A percentile compares a stretch with the other conserved stretches of the same genome.
Conservation (phyloP, 1,139 yeast genomes). For the Taphrina communis region DNA sequence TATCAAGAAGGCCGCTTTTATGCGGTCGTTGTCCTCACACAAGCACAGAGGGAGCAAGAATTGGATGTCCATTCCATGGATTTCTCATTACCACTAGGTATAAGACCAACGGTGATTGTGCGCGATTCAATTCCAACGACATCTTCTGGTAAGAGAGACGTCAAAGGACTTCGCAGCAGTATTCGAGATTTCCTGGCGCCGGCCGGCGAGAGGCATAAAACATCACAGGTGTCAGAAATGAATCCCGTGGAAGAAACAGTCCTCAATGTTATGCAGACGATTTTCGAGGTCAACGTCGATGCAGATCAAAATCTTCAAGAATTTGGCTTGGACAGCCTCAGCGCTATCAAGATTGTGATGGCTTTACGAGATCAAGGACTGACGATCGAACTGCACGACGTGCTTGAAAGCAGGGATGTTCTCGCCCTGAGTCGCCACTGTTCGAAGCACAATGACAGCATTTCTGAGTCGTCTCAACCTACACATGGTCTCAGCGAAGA, state of each 20-base stretch:
- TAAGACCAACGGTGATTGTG: conserved; percentile 11
- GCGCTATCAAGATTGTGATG: conserved; percentile 38
- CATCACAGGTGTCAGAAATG: not conserved
- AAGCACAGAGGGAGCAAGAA: not conserved
- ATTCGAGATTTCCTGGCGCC: not conserved
- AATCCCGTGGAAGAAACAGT: not conserved
- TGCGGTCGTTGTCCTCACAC: conserved; percentile 41
- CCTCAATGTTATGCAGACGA: not conserved
- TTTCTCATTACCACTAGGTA: conserved; percentile 11
- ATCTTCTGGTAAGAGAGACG: conserved; percentile 29
- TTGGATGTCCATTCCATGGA: not conserved
- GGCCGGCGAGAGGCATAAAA: not conserved
- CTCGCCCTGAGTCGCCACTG: not conserved
- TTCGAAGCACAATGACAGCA: not conserved
- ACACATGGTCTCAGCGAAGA: not conserved
- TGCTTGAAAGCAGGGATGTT: conserved; percentile 6
- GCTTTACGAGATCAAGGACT: conserved; percentile 9
- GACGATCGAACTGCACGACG: conserved; percentile 15
- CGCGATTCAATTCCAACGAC: conserved; percentile 16
- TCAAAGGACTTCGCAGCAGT: conserved; percentile 5
- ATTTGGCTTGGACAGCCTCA: conserved; percentile 28
- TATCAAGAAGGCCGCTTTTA: conserved; percentile 37
- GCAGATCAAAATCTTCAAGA: not conserved
- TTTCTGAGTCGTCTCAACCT: not conserved
- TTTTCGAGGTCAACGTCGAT: not conserved